Base-by-base conservation (phyloP, 2,329 filamentous ascomycete genomes). In the Talaromyces rugulosus region DNA sequence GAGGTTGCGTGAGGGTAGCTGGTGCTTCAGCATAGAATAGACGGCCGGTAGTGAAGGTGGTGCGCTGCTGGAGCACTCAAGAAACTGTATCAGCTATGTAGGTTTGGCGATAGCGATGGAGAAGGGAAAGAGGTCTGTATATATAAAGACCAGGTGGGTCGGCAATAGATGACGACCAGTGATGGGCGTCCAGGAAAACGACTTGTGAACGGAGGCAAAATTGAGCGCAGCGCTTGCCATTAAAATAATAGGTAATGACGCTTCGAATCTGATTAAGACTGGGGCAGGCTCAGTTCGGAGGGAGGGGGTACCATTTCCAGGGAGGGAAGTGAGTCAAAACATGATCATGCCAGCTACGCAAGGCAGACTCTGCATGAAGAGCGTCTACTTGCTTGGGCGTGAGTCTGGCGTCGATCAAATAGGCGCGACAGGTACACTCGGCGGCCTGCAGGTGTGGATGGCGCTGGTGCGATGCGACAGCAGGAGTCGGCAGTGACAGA, bases 291-390 rank as follows among this genome's bases (percentile, higher is more conserved):
- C 60, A 62, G 68, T 59, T 40, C 67, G 64, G 63, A 66, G 66
- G 64, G 63, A 66, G 66, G 62, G 66, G 64, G 60, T 65, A 60
- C 63, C 68, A 67, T 67, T 66, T 66, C 71, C 62, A 66, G 62
- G 47, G 66, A 62, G 62, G 64, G 65, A 66, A 69, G 53, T 57
- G 47, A 63, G 47, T 57, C 53, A 60, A 63, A 56, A 56, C 53
- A 59, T 58, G 47, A 63, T 54, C 66, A 72, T 68, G 69, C 69
- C 72, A 67, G 64, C 61, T 62, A 67, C 65, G 63, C 72, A 72
- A 75, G 74, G 74, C 74, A 75, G 73, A 76, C 64, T 75, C 66
- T 63, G 59, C 61, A 65, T 63, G 59, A 60, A 61, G 62, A 58
- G 64, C 61, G 40, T 51, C 50, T 56, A 56, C 47, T 52, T 53